Evolutionary conservation across 2,329 filamentous ascomycete species (phyloP), one percentile per base, ranked within the genome.

Genomic region (Aspergillus ochraceoroseus): DNA sequence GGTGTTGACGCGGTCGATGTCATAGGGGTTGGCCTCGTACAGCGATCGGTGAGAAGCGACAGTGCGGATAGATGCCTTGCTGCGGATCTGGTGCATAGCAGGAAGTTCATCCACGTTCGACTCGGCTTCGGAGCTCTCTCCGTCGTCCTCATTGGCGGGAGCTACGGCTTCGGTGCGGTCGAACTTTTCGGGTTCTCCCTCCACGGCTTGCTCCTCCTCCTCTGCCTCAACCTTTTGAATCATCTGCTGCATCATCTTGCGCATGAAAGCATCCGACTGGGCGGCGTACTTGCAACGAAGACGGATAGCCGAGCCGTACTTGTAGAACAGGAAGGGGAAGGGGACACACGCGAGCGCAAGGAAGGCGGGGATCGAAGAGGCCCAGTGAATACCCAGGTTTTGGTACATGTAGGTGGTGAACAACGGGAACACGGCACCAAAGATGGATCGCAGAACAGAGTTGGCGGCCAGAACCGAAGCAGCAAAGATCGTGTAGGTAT

Each of bases 341-440:
- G 67, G 67, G 5, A 69, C 57, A 25, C 67, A 70, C 2, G 61
- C 62, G 9, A 72, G 48, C 1, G 70, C 69, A 23, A 73, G 43
- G 51, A 73, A 72, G 0, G 63, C 71, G 0, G 68, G 69, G 13
- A 73, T 54, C 15, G 61, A 65, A 6, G 64, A 66, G 5, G 70
- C 71, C 71, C 70, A 73, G 43, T 71, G 66, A 12, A 72, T 68
- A 4, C 70, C 70, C 15, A 74, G 55, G 13, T 59, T 54, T 3
- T 59, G 14, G 38, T 70, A 74, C 64, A 74, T 66, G 15, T 67
- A 57, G 1, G 54, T 62, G 5, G 69, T 71, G 58, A 72, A 72
- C 7, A 74, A 55, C 2, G 71, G 71, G 47, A 74, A 73, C 4
- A 61, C 64, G 6, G 70, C 67, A 31, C 69, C 71, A 23, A 70